These are phyloP conservation scores for Lagenaria siceraria DNA, from an alignment of 306 rosid genomes.

Conservation along the genomic window DNA sequence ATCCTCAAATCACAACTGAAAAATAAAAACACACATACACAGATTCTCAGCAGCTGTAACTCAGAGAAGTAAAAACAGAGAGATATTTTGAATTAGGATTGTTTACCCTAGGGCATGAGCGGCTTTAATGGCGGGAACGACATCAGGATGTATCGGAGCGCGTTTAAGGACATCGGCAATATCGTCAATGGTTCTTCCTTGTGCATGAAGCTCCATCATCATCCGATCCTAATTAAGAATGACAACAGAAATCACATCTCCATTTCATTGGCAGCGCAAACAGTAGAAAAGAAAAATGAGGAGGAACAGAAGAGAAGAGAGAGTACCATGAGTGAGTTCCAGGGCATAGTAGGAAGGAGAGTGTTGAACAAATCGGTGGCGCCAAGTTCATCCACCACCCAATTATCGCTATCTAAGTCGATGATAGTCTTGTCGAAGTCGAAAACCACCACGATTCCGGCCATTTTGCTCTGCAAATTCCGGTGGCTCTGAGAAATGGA, in stretches of 20 bases:
- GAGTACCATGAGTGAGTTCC: background rate
- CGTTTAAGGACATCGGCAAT: constrained; percentile 32
- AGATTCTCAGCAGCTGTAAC: background rate
- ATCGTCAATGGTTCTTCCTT: constrained; percentile 43
- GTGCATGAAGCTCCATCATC: constrained; percentile 56
- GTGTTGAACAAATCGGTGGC: constrained; percentile 1
- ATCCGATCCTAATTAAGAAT: constrained; percentile 55
- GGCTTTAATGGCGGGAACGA: constrained; percentile 49
- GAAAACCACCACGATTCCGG: background rate
- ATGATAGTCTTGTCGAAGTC: constrained; percentile 7
- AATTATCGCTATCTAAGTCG: background rate
- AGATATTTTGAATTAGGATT: background rate
- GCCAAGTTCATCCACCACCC: constrained; percentile 5
- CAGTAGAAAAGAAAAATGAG: background rate
- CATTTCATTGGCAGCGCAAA: too few relatives aligned
- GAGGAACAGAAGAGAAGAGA: background rate
- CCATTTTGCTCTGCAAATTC: background rate
- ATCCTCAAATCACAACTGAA: constrained; percentile 8
- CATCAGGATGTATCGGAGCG: constrained; percentile 39
- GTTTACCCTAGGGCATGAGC: constrained; percentile 43
- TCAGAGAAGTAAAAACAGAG: background rate
- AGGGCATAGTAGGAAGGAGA: constrained; percentile 3
- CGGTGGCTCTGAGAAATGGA: too few relatives aligned
- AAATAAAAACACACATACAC: background rate
- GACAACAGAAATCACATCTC: background rate